phyloP scores from a whole-genome alignment of 2,329 filamentous ascomycete species.

The Ophiocordyceps camponoti-leonardi region DNA sequence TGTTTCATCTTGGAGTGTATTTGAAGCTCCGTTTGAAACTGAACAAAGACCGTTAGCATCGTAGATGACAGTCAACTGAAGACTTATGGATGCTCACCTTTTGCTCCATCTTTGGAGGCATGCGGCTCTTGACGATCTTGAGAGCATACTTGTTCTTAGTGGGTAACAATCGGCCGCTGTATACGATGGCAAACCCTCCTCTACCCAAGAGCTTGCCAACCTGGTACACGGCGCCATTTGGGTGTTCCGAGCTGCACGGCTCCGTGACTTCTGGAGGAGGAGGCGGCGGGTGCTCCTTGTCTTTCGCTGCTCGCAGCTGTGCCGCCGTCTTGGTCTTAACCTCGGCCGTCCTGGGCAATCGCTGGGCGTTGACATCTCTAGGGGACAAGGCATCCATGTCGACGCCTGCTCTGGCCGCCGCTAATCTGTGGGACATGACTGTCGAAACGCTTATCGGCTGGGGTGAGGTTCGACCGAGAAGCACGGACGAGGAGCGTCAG shows the following conservation, averaged over 20 bases:
- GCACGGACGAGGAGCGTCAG: not conserved
- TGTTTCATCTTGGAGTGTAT: constrained; percentile 98
- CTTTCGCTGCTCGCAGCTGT: constrained; percentile 37
- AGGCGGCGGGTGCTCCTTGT: constrained; percentile 49
- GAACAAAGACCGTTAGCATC: not conserved
- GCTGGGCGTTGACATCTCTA: constrained; percentile 45
- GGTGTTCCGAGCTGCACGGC: constrained; percentile 50
- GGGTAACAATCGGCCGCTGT: constrained; percentile 50
- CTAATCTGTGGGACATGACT: constrained; percentile 30
- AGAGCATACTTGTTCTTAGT: constrained; percentile 54
- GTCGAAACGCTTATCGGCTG: not conserved
- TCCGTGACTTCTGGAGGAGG: constrained; percentile 43
- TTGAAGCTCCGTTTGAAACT: constrained; percentile 74
- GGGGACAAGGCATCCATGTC: constrained; percentile 49
- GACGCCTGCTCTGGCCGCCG: constrained; percentile 26
- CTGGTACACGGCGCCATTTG: constrained; percentile 54
- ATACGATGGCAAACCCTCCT: constrained; percentile 70
- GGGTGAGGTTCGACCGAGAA: not conserved
- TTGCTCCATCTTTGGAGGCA: constrained; percentile 70
- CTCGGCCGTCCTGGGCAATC: constrained; percentile 28
- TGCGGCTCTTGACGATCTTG: constrained; percentile 71
- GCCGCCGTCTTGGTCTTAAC: constrained; percentile 34
- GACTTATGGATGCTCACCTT: constrained; percentile 38
- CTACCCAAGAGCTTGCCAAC: constrained; percentile 61
- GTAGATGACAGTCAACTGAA: not conserved